Percentiles rank a stretch among this genome's conserved stretches.
These are phyloP conservation scores for Rhodotorula sp. DNA, from an alignment of 1,284 basidiomycete genomes.

Conservation along the genomic window DNA sequence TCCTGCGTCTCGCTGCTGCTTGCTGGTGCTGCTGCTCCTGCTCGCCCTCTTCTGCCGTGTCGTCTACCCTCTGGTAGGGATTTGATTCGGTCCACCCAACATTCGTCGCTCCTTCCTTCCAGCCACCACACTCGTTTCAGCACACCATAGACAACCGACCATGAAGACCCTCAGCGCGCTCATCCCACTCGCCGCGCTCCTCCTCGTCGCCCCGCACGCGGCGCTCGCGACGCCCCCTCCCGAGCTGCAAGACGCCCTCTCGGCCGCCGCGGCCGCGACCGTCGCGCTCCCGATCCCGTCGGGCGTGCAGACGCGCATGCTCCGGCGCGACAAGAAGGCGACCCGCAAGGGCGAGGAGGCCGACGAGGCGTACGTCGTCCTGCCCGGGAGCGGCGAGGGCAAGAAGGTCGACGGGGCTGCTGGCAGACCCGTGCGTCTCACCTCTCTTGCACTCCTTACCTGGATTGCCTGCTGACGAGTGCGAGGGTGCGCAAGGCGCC, in stretches of 20 bases:
- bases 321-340: background rate
- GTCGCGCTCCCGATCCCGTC: background rate
- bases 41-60: background rate
- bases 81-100: background rate
- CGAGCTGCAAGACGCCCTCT: background rate
- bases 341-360: background rate
- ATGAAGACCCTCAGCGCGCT: background rate
- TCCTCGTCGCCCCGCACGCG: conserved; percentile 13
- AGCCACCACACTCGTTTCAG: background rate
- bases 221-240: conserved; percentile 7
- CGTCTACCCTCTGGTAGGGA: background rate
- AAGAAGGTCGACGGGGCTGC: background rate
- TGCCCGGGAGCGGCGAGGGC: background rate
- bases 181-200: conserved; percentile 8
- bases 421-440: background rate
- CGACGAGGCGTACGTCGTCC: conserved; percentile 2
- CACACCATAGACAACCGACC: background rate
- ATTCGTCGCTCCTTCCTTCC: background rate
- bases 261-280: conserved; percentile 1
- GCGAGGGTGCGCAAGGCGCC: no score
- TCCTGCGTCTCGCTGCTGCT: background rate
- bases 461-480: no score
- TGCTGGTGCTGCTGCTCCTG: background rate
- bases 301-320: background rate
- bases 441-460: no score